Evolutionary conservation across 2,329 filamentous ascomycete genomes (phyloP).

Genomic region (Phaeomoniella chlamydospora): DNA sequence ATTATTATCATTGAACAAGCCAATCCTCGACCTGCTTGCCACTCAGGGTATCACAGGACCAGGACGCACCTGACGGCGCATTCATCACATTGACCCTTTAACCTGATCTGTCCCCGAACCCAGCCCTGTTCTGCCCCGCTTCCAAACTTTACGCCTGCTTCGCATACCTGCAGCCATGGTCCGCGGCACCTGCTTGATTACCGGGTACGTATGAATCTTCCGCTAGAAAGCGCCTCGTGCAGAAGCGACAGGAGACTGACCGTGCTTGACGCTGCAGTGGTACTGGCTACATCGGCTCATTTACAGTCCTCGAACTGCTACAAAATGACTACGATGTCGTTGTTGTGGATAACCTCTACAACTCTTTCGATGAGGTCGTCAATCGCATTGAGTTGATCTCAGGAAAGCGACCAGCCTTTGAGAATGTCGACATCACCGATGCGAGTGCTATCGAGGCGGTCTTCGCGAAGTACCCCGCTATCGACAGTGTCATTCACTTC

Average conservation of each 20-base stretch:
- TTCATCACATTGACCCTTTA: too few relatives aligned
- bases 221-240: too few relatives aligned
- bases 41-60: too few relatives aligned
- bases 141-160: too few relatives aligned
- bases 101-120: too few relatives aligned
- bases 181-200: slow-evolving; percentile 78
- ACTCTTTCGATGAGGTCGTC: slow-evolving; percentile 80
- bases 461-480: slow-evolving; percentile 77
- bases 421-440: slow-evolving; percentile 78
- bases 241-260: slow-evolving; percentile 7
- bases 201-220: slow-evolving; percentile 56
- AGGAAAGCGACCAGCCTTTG: slow-evolving; percentile 75
- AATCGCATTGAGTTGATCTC: slow-evolving; percentile 91
- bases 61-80: too few relatives aligned
- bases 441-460: slow-evolving; percentile 71
- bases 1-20: too few relatives aligned
- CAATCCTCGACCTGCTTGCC: too few relatives aligned
- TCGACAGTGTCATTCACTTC: slow-evolving; percentile 98
- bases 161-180: slow-evolving; percentile 42
- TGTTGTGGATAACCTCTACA: slow-evolving; percentile 93
- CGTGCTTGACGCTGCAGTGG: slow-evolving; percentile 48
- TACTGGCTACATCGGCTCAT: slow-evolving; percentile 97
- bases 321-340: slow-evolving; percentile 93
- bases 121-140: too few relatives aligned
- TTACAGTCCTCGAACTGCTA: slow-evolving; percentile 83